Percentiles rank a stretch among this genome's conserved stretches.
These are phyloP conservation scores for Ballota nigra DNA, from an alignment of 257 asterid species.

Conservation along the genomic window DNA sequence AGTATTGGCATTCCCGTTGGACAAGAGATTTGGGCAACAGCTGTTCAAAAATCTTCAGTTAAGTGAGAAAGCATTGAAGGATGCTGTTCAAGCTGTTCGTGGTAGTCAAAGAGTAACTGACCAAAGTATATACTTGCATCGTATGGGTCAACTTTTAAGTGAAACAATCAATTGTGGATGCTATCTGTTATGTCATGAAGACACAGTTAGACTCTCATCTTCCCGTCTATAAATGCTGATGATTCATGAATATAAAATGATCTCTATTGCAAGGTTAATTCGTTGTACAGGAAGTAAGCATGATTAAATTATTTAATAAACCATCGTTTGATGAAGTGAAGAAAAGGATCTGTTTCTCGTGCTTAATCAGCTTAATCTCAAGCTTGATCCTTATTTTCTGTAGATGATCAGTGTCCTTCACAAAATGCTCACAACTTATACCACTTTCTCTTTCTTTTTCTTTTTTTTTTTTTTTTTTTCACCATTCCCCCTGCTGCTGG, in stretches of 20 bases:
- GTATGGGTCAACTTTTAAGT: constrained; percentile 10
- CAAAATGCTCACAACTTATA: not conserved
- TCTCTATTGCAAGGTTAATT: not conserved
- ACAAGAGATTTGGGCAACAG: constrained; percentile 77
- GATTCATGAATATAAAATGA: not conserved
- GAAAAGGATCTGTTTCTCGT: not conserved
- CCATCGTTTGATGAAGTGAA: not conserved
- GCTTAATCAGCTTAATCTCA: not conserved
- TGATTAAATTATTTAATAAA: not conserved
- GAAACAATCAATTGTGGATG: not conserved
- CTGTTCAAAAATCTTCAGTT: constrained; percentile 60
- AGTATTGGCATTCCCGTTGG: constrained; percentile 64
- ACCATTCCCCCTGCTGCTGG: not conserved
- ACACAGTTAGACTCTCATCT: not conserved
- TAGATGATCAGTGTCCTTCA: not conserved
- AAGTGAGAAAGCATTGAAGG: constrained; percentile 66
- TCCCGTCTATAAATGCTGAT: not conserved
- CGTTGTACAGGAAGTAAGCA: constrained; percentile 4
- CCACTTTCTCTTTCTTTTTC: not conserved
- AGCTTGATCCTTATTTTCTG: not conserved
- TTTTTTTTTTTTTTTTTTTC: too few species aligned
- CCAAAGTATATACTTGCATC: constrained; percentile 53
- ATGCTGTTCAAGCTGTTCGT: constrained; percentile 84
- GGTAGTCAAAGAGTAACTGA: constrained; percentile 91
- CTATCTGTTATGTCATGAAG: not conserved